A percentile compares a stretch with the other conserved stretches of the same genome.
Evolutionary conservation across 2,329 filamentous ascomycete genomes (phyloP).

Genomic region (Grosmannia clavigera): DNA sequence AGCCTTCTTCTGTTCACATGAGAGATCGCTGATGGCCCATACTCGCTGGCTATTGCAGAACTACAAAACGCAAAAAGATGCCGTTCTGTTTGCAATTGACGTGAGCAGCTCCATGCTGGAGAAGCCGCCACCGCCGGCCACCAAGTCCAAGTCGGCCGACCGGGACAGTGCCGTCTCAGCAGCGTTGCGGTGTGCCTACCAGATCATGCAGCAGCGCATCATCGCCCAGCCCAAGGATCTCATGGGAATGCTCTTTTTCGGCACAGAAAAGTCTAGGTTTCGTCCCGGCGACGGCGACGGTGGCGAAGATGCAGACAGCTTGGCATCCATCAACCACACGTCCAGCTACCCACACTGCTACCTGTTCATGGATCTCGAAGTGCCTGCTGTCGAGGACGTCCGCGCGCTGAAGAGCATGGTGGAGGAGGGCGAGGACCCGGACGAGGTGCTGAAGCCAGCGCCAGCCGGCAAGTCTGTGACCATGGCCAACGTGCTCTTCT

Average conservation of each 20-base stretch:
- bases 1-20: background rate
- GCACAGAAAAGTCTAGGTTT: slow-evolving; percentile 74
- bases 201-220: slow-evolving; percentile 95
- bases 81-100: slow-evolving; percentile 93
- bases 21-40: background rate
- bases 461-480: slow-evolving; percentile 45
- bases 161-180: slow-evolving; percentile 68
- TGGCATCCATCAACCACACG: slow-evolving; percentile 18
- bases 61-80: slow-evolving; percentile 90
- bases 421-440: slow-evolving; percentile 62
- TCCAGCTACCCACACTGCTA: slow-evolving; percentile 84
- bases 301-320: slow-evolving; percentile 18
- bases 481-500: slow-evolving; percentile 87
- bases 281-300: slow-evolving; percentile 23
- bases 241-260: slow-evolving; percentile 91
- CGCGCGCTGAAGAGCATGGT: slow-evolving; percentile 64
- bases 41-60: slow-evolving; percentile 35
- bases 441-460: slow-evolving; percentile 57
- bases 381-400: slow-evolving; percentile 79
- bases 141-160: slow-evolving; percentile 67
- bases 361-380: slow-evolving; percentile 73
- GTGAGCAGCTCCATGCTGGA: slow-evolving; percentile 79
- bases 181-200: slow-evolving; percentile 85
- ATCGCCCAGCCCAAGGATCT: slow-evolving; percentile 94
- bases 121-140: slow-evolving; percentile 48